Base-by-base conservation (phyloP, 2,329 filamentous ascomycete genomes). In the Nothophaeocryptopus gaeumannii region DNA sequence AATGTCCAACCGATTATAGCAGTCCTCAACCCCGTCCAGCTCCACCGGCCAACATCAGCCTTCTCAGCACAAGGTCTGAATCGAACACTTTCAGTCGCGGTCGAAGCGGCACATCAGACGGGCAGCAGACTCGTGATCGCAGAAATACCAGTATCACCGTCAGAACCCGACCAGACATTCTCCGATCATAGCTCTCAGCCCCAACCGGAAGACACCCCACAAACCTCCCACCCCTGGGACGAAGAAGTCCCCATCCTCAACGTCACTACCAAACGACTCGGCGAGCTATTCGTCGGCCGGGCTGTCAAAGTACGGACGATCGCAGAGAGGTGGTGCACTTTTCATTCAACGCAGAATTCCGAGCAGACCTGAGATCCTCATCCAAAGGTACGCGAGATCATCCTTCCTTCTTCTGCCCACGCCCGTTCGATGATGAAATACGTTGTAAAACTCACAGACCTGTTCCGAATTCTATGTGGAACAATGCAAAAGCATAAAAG, bases 51-150 rank as follows among this genome's bases (percentile, higher is more conserved):
- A 46, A 86, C 84, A 0, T 82, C 82, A 54, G 84, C 88, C 52
- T 90, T 86, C 80, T 89, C 85, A 43, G 85, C 83, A 0, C 87
- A 90, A 67, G 88, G 86, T 0, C 66, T 91, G 10, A 77, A 80
- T 14, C 76, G 77, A 50, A 84, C 83, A 1, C 74, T 82, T n/a
- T 77, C 86, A 2, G 70, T 74, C 0, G 68, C 87, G 1, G 77
- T 88, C 8, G 85, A 89, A 50, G 76, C 79, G 2, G 83, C 83
- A 0, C 49, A 67, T 47, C 60, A 54, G 14, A 56, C 64, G 0
- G 55, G 55, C 3, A 67, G 64, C n/a, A 61, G 61, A 40, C 67
- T 77, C 10, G 46, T 72, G n/a, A 46, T 77, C 29, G 70, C 68
- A 3, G 74, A 78, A 52, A 32, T 36, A 16, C 29, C 32, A 3